Percentiles rank a stretch among this genome's conserved stretches.
phyloP scores from a whole-genome alignment of 192 early-diverging fungal genomes.

The Geranomyces michiganensis region DNA sequence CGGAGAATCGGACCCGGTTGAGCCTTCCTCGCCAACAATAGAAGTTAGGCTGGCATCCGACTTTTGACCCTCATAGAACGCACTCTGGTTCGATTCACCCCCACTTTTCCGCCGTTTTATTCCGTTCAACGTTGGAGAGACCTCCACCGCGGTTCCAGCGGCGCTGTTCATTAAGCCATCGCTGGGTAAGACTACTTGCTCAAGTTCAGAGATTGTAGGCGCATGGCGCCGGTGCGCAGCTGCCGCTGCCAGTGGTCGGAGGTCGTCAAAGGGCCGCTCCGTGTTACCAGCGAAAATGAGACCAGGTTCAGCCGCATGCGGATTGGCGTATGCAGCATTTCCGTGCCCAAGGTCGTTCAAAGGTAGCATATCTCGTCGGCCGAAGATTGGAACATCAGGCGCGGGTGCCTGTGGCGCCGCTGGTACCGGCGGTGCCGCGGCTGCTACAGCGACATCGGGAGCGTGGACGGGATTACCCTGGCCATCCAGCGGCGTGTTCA shows the following conservation, averaged over 20 bases:
- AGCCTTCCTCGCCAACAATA: neutral
- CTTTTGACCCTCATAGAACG: too few species aligned
- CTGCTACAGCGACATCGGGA: neutral
- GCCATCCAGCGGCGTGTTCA: slow-evolving; percentile 59
- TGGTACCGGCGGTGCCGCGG: slow-evolving; percentile 1
- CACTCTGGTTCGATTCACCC: neutral
- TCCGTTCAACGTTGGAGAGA: neutral
- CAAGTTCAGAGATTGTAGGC: neutral
- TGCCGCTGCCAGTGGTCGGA: neutral
- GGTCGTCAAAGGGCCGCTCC: neutral
- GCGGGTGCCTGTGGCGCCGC: neutral
- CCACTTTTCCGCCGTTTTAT: neutral
- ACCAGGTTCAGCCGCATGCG: neutral
- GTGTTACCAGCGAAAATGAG: neutral
- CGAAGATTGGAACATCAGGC: slow-evolving; percentile 21
- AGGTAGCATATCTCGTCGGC: slow-evolving; percentile 8
- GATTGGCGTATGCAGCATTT: neutral
- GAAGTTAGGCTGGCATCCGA: neutral
- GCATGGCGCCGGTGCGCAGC: neutral
- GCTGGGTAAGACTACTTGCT: neutral
- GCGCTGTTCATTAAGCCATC: neutral
- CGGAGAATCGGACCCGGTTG: neutral
- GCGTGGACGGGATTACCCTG: slow-evolving; percentile 42
- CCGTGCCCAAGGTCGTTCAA: slow-evolving; percentile 1
- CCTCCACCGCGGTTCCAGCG: neutral